Base-by-base conservation (phyloP, 2,329 filamentous ascomycete genomes). In the Alternaria gansuensis region DNA sequence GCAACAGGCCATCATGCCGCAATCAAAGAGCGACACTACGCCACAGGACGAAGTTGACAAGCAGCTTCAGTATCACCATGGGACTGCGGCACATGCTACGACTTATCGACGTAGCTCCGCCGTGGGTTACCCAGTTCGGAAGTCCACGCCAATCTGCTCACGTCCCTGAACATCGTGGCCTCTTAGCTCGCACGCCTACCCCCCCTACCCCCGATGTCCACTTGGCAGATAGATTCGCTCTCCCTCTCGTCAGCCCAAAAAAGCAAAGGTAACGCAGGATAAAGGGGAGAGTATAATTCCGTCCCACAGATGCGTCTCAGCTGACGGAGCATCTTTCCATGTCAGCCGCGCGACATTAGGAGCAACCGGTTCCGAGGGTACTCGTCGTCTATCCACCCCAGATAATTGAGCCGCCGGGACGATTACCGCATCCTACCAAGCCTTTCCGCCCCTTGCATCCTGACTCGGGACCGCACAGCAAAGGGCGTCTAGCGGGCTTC, bases 401-500 rank as follows among this genome's bases (percentile, higher is more conserved):
- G 39, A 48, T 31, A 55, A 45, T 51, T 49, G n/a, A 39, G 39
- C 43, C 17, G 26, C 21, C 45, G 40, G 57, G 40, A 37, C 33
- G 45, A 46, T 48, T 26, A 43, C 51, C 31, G 50, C 4, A 44
- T 49, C 21, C 31, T 43, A 53, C 53, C 44, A 64, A 51, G 57
- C 54, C 31, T 24, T 50, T 49, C 53, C 55, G 59, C 55, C 57
- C 65, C 67, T 63, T 49, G 51, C 59, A 52, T 57, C 57, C 57
- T 68, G 62, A 63, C 62, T 70, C 62, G 60, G 56, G 52, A 49
- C 50, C 56, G 33, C 57, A 59, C 60, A 69, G 63, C 50, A 61
- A 57, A 57, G 51, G 51, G 59, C 65, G 66, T 68, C 68, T 71
- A 71, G 68, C 56, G 59, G 60, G 62, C 59, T 57, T 63, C 57